Base-by-base conservation (phyloP, 805 yeast species). In the Myxozyma lipomycoides region DNA sequence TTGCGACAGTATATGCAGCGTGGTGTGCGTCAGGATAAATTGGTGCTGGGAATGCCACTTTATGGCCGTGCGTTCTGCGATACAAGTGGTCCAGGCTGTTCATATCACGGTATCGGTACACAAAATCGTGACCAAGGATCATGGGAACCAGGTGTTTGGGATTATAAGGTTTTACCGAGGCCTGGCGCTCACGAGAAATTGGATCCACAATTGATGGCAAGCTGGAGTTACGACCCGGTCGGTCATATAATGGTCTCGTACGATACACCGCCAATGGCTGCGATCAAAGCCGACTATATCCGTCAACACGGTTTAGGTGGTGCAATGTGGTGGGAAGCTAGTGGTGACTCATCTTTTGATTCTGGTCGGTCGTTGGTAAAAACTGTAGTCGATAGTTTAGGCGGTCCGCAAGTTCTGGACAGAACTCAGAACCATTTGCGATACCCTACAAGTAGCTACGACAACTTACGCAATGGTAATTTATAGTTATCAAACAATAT, bases 281-380 rank as follows among this genome's bases (percentile, higher is more conserved):
- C 64, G 6, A 60, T 61, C 17, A 93, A 91, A 64, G 88, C 87
- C 0, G 61, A 70, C 25, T 88, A 78, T 60, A 79, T 84, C 5
- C 60, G 56, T 36, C 59, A 66, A 19, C 65, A 70, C 4, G 62
- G 70, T 0, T 68, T 89, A 7, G 95, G 83, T 0, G 98, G 98
- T 0, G 95, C 86, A 0, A 82, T 93, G 79, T 90, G 86, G 83
- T 91, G 98, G 98, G 97, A 91, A 61, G 83, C 95, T 0, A 76
- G 83, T 50, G 96, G 40, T 4, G 56, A 52, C 32, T 10, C 41
- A 6, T 48, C 43, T 4, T 21, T 34, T 2, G 18, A 34, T 3
- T 12, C 24, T 32, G 26, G 37, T 15, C 28, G 39, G 6, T 52
- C 51, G 18, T 17, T 52, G n/a, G 56, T 48, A 7, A 18, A 22